Conservation (phyloP, 495 filamentous ascomycete species). For the Aspergillus mulundensis region DNA sequence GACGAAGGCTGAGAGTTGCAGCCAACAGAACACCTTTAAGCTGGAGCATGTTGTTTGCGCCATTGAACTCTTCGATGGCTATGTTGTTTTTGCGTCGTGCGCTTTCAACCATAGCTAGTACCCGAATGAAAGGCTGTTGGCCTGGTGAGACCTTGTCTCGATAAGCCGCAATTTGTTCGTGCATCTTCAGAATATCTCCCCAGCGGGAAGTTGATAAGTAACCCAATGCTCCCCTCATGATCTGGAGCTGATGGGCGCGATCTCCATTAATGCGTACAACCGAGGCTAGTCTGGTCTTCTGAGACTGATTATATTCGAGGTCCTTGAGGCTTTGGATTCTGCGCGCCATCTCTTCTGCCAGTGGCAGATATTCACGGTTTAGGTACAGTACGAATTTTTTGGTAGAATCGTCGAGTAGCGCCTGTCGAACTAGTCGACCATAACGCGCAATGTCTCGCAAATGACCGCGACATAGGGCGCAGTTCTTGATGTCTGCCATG, state of each 20-base stretch:
- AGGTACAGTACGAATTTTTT: constrained; percentile 59
- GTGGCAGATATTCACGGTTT: constrained; percentile 44
- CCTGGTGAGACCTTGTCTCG: constrained; percentile 40
- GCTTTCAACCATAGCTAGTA: constrained; percentile 50
- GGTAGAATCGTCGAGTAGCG: constrained; percentile 60
- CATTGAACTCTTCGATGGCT: no score
- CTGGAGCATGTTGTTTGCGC: no score
- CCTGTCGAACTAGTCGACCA: constrained; percentile 61
- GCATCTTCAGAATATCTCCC: constrained; percentile 34
- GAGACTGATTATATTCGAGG: constrained; percentile 12
- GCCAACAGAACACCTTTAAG: constrained; percentile 34
- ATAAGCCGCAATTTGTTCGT: constrained; percentile 40
- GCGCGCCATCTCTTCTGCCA: constrained; percentile 37
- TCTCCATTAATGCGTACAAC: constrained; percentile 12
- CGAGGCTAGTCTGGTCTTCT: constrained; percentile 15
- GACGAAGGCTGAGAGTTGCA: constrained; percentile 48
- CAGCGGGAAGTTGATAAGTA: constrained; percentile 29
- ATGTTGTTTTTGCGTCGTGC: no score
- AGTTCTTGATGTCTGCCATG: constrained; percentile 51
- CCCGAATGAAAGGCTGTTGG: constrained; percentile 62
- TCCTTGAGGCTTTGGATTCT: constrained; percentile 19
- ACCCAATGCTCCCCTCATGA: neutral
- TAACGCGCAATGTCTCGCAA: constrained; percentile 63
- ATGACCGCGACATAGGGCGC: constrained; percentile 60
- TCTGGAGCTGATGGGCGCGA: constrained; percentile 9